Evolutionary conservation across 371 early-diverging fungal species (phyloP).

Genomic region (Haplosporangium sp.): DNA sequence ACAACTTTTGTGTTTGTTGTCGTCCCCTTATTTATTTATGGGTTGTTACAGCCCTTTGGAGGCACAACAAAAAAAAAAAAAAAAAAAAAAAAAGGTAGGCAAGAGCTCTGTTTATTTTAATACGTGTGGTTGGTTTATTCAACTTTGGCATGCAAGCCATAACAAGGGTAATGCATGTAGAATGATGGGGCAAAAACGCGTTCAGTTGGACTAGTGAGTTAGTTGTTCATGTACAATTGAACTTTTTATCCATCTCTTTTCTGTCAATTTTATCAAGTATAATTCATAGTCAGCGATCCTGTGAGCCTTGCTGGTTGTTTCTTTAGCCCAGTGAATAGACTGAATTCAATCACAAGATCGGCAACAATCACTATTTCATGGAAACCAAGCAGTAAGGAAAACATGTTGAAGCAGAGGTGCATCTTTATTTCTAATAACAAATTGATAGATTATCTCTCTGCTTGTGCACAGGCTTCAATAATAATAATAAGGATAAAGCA

Average conservation of each 20-base stretch:
- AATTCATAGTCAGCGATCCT: background rate
- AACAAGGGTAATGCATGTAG: too few relatives aligned
- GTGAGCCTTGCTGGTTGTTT: background rate
- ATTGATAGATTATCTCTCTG: slow-evolving; percentile 4
- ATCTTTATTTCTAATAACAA: background rate
- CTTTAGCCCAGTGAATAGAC: background rate
- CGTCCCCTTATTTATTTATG: background rate
- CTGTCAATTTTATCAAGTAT: background rate
- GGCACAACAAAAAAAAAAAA: background rate
- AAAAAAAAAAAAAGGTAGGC: background rate
- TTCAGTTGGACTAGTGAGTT: background rate
- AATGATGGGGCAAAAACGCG: background rate
- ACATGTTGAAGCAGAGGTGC: too few relatives aligned
- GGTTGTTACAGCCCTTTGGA: background rate
- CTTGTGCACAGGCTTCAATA: slow-evolving; percentile 1
- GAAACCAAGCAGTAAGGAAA: too few relatives aligned
- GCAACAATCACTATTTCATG: too few relatives aligned
- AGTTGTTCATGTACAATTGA: background rate
- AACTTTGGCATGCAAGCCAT: too few relatives aligned
- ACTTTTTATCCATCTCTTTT: background rate
- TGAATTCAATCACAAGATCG: too few relatives aligned
- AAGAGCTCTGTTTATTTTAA: background rate
- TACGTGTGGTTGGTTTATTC: background rate
- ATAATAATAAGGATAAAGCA: background rate
- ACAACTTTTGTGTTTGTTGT: slow-evolving; percentile 1